These are phyloP conservation scores for Vitis hybrid DNA, from an alignment of 177 flowering plant species.

Conservation along the genomic window DNA sequence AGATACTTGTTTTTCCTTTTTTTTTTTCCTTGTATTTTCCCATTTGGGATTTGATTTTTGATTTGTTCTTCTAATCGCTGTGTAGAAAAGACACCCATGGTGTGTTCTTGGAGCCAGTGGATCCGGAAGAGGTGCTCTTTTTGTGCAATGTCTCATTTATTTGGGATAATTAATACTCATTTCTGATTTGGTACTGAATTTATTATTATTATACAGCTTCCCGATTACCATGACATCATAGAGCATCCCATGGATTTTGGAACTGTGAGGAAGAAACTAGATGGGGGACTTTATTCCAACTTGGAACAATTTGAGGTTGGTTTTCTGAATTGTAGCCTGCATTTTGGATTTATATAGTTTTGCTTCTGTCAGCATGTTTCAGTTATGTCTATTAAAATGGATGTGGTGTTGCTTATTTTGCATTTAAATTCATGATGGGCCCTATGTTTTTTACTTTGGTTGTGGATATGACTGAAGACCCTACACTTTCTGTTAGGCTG, in stretches of 20 bases:
- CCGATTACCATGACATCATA: constrained; percentile 60
- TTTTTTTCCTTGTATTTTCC: background rate
- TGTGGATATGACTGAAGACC: too few species aligned
- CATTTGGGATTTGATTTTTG: constrained; percentile 5
- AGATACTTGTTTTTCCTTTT: constrained; percentile 6
- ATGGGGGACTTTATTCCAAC: constrained; percentile 29
- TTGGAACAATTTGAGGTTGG: constrained; percentile 63
- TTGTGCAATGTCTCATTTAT: background rate
- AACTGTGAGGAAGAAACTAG: constrained; percentile 52
- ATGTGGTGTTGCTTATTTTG: too few species aligned
- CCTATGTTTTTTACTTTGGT: too few species aligned
- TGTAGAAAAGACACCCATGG: constrained; percentile 75
- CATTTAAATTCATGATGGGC: too few species aligned
- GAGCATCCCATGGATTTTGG: constrained; percentile 60
- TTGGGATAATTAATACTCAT: background rate
- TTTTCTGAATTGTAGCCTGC: background rate
- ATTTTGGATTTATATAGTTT: background rate
- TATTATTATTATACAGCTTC: constrained; percentile 33
- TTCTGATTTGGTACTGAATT: constrained; percentile 12
- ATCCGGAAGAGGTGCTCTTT: constrained; percentile 63
- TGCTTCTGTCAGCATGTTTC: too few species aligned
- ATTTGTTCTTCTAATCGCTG: constrained; percentile 1
- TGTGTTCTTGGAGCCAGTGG: constrained; percentile 83
- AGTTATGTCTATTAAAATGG: too few species aligned
- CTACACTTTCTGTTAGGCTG: too few species aligned